A percentile compares a stretch with the other conserved stretches of the same genome.
phyloP scores from a whole-genome alignment of 495 filamentous ascomycete species.

The Xylaria acuta region DNA sequence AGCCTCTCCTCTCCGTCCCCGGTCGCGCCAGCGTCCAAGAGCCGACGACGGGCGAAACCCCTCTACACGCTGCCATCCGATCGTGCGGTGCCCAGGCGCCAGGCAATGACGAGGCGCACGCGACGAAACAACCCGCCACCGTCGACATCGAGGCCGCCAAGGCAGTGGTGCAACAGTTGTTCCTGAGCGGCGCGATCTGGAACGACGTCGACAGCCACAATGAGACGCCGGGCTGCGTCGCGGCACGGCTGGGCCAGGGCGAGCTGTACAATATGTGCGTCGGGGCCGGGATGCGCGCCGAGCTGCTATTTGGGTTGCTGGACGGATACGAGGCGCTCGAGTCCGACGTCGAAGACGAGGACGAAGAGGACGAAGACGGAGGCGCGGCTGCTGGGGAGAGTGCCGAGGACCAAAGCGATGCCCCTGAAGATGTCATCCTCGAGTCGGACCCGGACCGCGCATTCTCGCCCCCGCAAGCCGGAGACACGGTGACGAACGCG shows the following conservation, averaged over 20 bases:
- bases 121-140: conserved; percentile 30
- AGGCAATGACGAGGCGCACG: conserved; percentile 50
- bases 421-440: conserved; percentile 33
- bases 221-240: conserved; percentile 93
- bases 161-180: conserved; percentile 73
- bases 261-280: conserved; percentile 85
- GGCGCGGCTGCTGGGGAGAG: conserved; percentile 25
- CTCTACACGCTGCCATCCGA: conserved; percentile 89
- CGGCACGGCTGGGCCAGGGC: conserved; percentile 69
- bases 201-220: conserved; percentile 86
- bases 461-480: conserved; percentile 47
- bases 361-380: conserved; percentile 47
- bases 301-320: conserved; percentile 78
- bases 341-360: conserved; percentile 67
- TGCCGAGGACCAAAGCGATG: conserved; percentile 13
- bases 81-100: conserved; percentile 55
- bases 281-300: conserved; percentile 89
- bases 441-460: conserved; percentile 43
- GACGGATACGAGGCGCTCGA: conserved; percentile 78
- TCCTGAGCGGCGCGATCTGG: conserved; percentile 93
- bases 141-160: conserved; percentile 59
- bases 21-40: conserved; percentile 79
- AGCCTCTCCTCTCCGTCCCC: conserved; percentile 69
- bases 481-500: conserved; percentile 62
- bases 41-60: conserved; percentile 81